Evolutionary conservation across 2,329 filamentous ascomycete species (phyloP).

Genomic region (Biscogniauxia sp.): DNA sequence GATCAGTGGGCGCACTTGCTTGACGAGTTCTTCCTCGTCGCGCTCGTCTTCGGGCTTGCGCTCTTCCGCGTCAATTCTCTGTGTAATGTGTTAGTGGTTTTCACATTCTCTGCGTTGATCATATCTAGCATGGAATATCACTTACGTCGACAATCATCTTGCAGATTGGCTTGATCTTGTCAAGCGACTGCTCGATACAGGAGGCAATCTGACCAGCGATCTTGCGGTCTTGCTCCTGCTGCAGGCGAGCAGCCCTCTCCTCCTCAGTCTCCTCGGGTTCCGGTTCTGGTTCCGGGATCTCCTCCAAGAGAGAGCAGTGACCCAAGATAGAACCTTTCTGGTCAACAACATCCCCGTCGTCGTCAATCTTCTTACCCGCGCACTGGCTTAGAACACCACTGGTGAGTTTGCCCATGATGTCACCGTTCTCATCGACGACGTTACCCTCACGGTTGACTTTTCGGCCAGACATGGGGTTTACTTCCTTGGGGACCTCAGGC

Average conservation of each 20-base stretch:
- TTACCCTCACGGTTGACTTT: constrained; percentile 59
- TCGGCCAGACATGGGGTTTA: constrained; percentile 52
- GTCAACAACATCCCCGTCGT: constrained; percentile 70
- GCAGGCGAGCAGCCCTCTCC: constrained; percentile 53
- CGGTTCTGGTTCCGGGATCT: constrained; percentile 46
- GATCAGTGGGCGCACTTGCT: constrained; percentile 82
- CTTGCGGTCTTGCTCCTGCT: constrained; percentile 67
- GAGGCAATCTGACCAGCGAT: constrained; percentile 72
- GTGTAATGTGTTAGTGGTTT: constrained; percentile 25
- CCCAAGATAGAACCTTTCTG: constrained; percentile 65
- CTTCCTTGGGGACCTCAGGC: constrained; percentile 49
- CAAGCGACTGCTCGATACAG: constrained; percentile 75
- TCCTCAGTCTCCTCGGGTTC: constrained; percentile 54
- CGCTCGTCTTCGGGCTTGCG: constrained; percentile 77
- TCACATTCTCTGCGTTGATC: constrained; percentile 1
- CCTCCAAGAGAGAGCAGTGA: constrained; percentile 64
- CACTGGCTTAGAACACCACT: constrained; percentile 65
- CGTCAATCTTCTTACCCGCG: constrained; percentile 67
- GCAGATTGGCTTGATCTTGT: constrained; percentile 80
- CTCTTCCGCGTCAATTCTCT: constrained; percentile 79
- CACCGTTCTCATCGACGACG: constrained; percentile 56
- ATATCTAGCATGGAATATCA: constrained; percentile 4
- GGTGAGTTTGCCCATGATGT: constrained; percentile 64
- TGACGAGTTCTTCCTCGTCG: constrained; percentile 85
- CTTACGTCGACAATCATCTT: constrained; percentile 79